These are phyloP conservation scores for Lavandula angustifolia DNA, from an alignment of 257 asterid species.

Conservation along the genomic window DNA sequence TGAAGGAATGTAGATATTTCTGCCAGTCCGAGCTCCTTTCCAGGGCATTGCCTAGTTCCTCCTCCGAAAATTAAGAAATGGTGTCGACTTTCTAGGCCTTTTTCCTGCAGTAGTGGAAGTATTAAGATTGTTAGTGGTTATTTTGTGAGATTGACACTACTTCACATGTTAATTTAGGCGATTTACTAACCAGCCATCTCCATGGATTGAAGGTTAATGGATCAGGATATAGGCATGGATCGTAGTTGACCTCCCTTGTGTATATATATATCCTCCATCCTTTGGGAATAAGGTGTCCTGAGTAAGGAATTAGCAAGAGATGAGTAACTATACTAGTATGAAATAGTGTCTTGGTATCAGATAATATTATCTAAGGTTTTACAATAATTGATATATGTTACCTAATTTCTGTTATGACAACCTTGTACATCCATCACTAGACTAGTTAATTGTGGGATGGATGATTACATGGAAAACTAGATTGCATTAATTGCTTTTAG, in stretches of 20 bases:
- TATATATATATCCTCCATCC: constrained; percentile 95
- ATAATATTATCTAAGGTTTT: no score
- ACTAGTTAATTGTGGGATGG: constrained; percentile 18
- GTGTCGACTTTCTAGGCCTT: constrained; percentile 67
- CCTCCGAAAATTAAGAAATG: constrained; percentile 88
- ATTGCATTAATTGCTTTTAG: constrained; percentile 23
- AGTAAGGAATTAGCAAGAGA: constrained; percentile 18
- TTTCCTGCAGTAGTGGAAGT: constrained; percentile 51
- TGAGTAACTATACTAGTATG: constrained; percentile 21
- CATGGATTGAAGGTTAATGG: constrained; percentile 89
- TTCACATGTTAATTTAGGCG: background rate
- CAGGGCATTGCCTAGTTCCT: constrained; percentile 95
- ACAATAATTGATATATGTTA: background rate
- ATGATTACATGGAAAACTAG: constrained; percentile 29
- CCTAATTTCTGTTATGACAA: constrained; percentile 1
- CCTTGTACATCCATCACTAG: constrained; percentile 8
- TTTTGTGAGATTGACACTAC: background rate
- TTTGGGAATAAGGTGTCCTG: constrained; percentile 82
- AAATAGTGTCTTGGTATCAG: no score
- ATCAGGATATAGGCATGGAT: constrained; percentile 76
- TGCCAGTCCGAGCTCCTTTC: constrained; percentile 96
- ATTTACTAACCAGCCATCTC: constrained; percentile 94
- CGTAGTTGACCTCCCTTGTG: constrained; percentile 84
- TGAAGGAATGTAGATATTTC: constrained; percentile 96
- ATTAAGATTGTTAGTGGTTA: constrained; percentile 6